A percentile compares a stretch with the other conserved stretches of the same genome.
Conservation (phyloP, 225 moss, liverwort and hornwort species). For the Anthoceros angustus region DNA sequence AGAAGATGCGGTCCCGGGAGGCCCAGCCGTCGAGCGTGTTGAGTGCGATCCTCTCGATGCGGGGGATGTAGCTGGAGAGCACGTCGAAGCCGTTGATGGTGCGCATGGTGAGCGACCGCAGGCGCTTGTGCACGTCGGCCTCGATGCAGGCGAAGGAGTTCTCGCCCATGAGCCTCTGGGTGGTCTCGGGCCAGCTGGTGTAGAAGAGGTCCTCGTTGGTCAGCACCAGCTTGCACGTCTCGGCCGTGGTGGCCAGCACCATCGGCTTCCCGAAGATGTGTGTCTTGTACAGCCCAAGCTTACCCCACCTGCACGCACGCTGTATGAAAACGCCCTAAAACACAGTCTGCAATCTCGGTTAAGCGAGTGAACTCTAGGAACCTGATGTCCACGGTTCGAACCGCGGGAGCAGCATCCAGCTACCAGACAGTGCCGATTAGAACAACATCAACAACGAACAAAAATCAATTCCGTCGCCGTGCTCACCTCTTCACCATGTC, state of each 20-base stretch:
- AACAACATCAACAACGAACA: too few relatives aligned
- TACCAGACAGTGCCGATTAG: too few relatives aligned
- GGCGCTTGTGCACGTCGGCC: conserved; percentile 14
- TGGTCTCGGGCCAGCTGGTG: conserved; percentile 15
- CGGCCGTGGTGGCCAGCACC: conserved; percentile 12
- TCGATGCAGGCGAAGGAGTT: conserved; percentile 13
- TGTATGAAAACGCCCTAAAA: too few relatives aligned
- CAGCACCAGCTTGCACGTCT: conserved; percentile 11
- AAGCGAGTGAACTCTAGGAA: too few relatives aligned
- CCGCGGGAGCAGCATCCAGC: too few relatives aligned
- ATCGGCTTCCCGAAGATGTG: conserved; percentile 19
- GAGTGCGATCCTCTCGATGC: conserved; percentile 7
- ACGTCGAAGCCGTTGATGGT: conserved; percentile 10
- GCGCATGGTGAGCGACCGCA: conserved; percentile 12
- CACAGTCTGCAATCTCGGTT: too few relatives aligned
- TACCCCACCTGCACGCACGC: conserved; percentile 8
- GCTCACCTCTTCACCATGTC: neutral
- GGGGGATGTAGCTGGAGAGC: conserved; percentile 9
- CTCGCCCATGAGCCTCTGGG: conserved; percentile 11
- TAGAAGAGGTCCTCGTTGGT: conserved; percentile 9
- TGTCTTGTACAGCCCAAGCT: conserved; percentile 8
- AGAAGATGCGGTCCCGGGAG: neutral
- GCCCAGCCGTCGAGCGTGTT: conserved; percentile 7
- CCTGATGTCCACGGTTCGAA: too few relatives aligned
- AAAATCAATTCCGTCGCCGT: too few relatives aligned